Evolutionary conservation across 2,329 filamentous ascomycete species (phyloP).

Genomic region (Aspergillus persii): DNA sequence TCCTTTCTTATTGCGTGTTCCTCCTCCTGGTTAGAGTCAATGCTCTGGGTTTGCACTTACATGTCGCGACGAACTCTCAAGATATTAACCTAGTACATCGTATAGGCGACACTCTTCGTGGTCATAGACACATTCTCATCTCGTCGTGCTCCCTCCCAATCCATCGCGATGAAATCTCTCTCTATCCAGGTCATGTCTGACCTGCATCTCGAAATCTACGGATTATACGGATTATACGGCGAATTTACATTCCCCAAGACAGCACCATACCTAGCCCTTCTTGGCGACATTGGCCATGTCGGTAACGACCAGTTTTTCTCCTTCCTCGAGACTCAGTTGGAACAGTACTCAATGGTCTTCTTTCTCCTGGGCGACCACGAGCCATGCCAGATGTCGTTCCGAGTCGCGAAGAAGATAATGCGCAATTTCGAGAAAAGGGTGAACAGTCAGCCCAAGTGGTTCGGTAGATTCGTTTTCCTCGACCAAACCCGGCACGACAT

Average conservation of each 20-base stretch:
- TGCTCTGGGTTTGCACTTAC: too few relatives aligned
- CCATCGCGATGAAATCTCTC: background rate
- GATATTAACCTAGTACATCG: too few relatives aligned
- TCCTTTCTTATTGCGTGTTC: too few relatives aligned
- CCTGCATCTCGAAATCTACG: background rate
- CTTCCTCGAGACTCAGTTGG: background rate
- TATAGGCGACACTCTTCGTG: too few relatives aligned
- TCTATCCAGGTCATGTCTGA: background rate
- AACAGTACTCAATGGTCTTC: background rate
- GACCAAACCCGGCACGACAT: background rate
- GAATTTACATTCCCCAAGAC: background rate
- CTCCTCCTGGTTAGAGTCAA: too few relatives aligned
- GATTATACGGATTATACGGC: too few relatives aligned
- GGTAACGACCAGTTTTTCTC: background rate
- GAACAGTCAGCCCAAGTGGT: background rate
- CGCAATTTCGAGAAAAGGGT: background rate
- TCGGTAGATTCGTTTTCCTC: background rate
- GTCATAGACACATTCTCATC: too few relatives aligned
- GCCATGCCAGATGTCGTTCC: background rate
- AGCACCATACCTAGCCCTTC: background rate
- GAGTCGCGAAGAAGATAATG: background rate
- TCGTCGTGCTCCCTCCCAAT: too few relatives aligned
- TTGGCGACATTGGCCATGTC: background rate
- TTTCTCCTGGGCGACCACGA: background rate
- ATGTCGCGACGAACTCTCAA: too few relatives aligned